Base-by-base conservation (phyloP, 305 asterid species). In the Lippia alba region DNA sequence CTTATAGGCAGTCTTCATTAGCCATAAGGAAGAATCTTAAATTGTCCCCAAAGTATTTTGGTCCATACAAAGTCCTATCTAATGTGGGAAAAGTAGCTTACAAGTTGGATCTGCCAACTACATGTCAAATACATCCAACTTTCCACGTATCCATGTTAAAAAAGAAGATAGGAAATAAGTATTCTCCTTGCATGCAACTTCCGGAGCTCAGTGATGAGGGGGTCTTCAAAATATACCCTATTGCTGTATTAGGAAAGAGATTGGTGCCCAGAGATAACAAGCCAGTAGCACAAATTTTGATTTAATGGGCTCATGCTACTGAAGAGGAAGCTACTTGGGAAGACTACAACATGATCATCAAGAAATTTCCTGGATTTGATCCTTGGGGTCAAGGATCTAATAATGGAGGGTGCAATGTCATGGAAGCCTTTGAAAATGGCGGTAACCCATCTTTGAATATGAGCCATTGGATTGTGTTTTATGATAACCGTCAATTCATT, bases 261-360 rank as follows among this genome's bases (percentile, higher is more conserved):
- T 4, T 60, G 2, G 5, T 60, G 10, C 39, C 39, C 17, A 34
- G 48, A 5, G 39, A 60, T 10, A 60, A 34, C 5, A 3, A 3
- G 14, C 4, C 2, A 14, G 34, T 1, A 6, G n/a, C 8, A n/a
- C 18, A 40, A 18, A n/a, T 16, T 0, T 12, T 61, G 36, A 14
- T 41, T 0, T 54, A 61, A 7, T 61, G 53, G 67, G 19, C 14
- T 8, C 30, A 41, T 18, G 5, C 34, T 0, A 39, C 67, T 40
- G 36, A 12, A 1, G 67, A 41, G 4, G 36, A 41, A 0, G 67
- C 66, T 8, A 61, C 66, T 0, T 61, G 66, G 66, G 66, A 61
- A 4, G 66, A 61, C 14, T 39, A 39, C n/a, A 1, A 16, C 39
- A 16, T 1, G 0, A 9, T 61, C 0, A 11, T 4, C 3, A 30